phyloP scores from a whole-genome alignment of 116 monocot genomes.

The Dioscorea cayenensis region DNA sequence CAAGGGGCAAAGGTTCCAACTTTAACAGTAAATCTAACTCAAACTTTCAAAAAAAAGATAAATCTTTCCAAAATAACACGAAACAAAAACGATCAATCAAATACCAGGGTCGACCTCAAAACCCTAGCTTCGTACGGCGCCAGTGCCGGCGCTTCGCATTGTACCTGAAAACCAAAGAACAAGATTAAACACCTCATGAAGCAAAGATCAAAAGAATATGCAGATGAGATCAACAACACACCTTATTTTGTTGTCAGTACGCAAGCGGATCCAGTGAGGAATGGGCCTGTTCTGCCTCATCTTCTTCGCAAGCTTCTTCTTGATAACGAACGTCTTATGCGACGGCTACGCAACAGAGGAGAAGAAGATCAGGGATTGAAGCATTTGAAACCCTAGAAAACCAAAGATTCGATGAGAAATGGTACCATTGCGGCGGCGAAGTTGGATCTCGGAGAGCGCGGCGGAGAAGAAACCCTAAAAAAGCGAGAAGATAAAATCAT shows the following conservation, averaged over 20 bases:
- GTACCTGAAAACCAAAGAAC: slow-evolving; percentile 28
- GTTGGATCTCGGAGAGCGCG: not conserved
- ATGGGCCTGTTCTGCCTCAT: slow-evolving; percentile 43
- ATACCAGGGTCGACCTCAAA: slow-evolving; percentile 20
- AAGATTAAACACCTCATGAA: not conserved
- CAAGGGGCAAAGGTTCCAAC: too few relatives aligned
- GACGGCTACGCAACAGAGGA: slow-evolving; percentile 15
- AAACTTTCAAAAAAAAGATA: too few relatives aligned
- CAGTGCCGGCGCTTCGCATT: slow-evolving; percentile 87
- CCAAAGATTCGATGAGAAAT: not conserved
- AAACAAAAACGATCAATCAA: not conserved
- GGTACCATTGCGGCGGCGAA: not conserved
- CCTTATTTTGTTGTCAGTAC: slow-evolving; percentile 52
- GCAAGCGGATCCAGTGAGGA: slow-evolving; percentile 54
- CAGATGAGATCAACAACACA: not conserved
- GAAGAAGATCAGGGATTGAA: not conserved
- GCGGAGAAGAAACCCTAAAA: slow-evolving; percentile 5
- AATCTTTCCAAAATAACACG: not conserved
- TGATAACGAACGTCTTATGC: slow-evolving; percentile 6
- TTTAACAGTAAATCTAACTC: too few relatives aligned
- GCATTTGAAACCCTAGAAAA: not conserved
- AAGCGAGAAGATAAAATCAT: too few relatives aligned
- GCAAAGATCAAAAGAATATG: not conserved
- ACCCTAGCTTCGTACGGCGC: slow-evolving; percentile 78
- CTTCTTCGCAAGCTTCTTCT: slow-evolving; percentile 14